A percentile compares a stretch with the other conserved stretches of the same genome.
Evolutionary conservation across 352 stramenopile species (phyloP).

Genomic region (Peronospora belbahrii): DNA sequence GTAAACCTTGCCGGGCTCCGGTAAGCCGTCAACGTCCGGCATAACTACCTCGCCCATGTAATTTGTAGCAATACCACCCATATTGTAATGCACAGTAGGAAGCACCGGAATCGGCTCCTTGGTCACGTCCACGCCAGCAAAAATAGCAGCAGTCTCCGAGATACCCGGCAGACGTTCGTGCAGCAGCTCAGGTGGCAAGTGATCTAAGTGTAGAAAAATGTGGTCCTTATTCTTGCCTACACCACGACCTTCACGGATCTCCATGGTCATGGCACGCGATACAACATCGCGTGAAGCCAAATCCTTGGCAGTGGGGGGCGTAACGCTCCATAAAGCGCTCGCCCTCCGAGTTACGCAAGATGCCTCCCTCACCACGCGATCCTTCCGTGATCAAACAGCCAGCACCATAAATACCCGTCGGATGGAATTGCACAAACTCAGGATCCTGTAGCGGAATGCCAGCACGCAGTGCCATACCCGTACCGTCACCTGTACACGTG

Average conservation of each 20-base stretch:
- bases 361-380: constrained; percentile 93
- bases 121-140: constrained; percentile 95
- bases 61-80: constrained; percentile 96
- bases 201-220: constrained; percentile 95
- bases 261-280: constrained; percentile 94
- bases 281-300: constrained; percentile 94
- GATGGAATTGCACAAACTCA: constrained; percentile 98
- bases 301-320: constrained; percentile 93
- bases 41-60: constrained; percentile 90
- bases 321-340: constrained; percentile 96
- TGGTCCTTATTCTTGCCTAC: constrained; percentile 90
- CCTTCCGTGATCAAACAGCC: constrained; percentile 96
- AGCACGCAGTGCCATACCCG: constrained; percentile 93
- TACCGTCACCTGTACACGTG: constrained; percentile 95
- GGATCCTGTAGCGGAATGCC: constrained; percentile 91
- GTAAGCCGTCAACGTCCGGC: constrained; percentile 46
- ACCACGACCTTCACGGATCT: constrained; percentile 93
- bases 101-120: constrained; percentile 97
- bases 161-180: constrained; percentile 93
- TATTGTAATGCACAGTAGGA: constrained; percentile 98
- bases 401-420: constrained; percentile 96
- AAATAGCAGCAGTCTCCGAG: constrained; percentile 94
- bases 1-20: constrained; percentile 72
- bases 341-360: constrained; percentile 91
- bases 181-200: constrained; percentile 90